phyloP scores from a whole-genome alignment of 495 filamentous ascomycete genomes.

The Penicillium lagena region DNA sequence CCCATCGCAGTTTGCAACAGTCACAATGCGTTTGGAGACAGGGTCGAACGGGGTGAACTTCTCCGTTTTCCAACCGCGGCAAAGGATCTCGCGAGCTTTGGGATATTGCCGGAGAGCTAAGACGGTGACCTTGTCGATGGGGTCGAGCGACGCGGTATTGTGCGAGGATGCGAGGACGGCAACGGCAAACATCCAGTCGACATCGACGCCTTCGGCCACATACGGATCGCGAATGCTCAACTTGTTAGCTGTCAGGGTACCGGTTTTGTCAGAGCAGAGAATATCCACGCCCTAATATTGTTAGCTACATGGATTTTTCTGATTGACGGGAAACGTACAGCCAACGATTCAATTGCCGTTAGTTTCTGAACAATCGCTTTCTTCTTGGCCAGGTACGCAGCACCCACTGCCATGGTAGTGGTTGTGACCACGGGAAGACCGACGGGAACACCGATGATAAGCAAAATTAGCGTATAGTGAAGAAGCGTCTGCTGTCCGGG shows the following conservation, averaged over 20 bases:
- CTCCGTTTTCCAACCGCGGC: conserved; percentile 60
- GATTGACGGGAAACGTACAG: conserved; percentile 33
- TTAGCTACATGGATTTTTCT: conserved; percentile 2
- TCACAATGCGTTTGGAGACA: conserved; percentile 68
- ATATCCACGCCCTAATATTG: conserved; percentile 72
- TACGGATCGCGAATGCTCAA: conserved; percentile 65
- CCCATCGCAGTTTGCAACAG: conserved; percentile 54
- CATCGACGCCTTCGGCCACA: conserved; percentile 62
- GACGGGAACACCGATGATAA: conserved; percentile 92
- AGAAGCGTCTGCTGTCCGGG: conserved; percentile 51
- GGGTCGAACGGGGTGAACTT: conserved; percentile 70
- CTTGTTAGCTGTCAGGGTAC: conserved; percentile 64
- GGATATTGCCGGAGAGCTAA: conserved; percentile 62
- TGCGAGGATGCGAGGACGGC: conserved; percentile 67
- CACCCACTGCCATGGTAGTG: conserved; percentile 94
- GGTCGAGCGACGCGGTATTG: conserved; percentile 65
- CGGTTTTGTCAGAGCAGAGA: conserved; percentile 94
- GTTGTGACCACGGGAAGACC: conserved; percentile 95
- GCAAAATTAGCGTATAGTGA: conserved; percentile 64
- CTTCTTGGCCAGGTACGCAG: conserved; percentile 88
- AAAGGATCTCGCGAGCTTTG: conserved; percentile 56
- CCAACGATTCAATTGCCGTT: conserved; percentile 88
- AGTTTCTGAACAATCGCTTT: conserved; percentile 97
- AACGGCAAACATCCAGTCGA: conserved; percentile 73
- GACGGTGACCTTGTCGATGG: conserved; percentile 69